phyloP scores from a whole-genome alignment of 2,329 filamentous ascomycete species.

The Claviceps maximensis region DNA sequence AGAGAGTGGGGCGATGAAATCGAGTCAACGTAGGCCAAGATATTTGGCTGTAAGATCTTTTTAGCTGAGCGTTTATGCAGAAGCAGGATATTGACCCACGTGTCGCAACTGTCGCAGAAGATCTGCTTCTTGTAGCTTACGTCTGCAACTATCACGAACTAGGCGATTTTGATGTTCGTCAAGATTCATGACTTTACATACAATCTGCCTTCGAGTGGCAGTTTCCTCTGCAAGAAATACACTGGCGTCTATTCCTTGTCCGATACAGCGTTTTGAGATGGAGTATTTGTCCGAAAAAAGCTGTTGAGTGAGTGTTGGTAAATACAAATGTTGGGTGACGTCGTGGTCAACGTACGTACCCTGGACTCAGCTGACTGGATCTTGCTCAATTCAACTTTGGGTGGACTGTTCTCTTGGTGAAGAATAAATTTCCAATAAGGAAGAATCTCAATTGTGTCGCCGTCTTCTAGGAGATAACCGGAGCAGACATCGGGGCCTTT shows the following conservation, averaged over 20 bases:
- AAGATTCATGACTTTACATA: conserved; percentile 54
- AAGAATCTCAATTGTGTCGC: conserved; percentile 33
- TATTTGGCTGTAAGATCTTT: conserved; percentile 33
- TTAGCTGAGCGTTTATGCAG: not conserved
- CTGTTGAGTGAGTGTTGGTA: conserved; percentile 7
- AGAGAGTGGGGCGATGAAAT: conserved; percentile 34
- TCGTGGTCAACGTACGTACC: conserved; percentile 10
- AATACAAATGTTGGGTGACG: too few relatives aligned
- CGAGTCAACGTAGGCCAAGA: conserved; percentile 37
- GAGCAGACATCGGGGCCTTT: conserved; percentile 21
- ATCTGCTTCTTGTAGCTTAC: conserved; percentile 35
- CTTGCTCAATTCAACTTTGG: conserved; percentile 10
- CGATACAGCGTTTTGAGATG: conserved; percentile 22
- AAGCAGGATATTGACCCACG: conserved; percentile 22
- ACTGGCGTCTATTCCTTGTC: conserved; percentile 23
- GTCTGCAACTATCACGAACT: conserved; percentile 18
- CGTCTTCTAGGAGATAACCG: conserved; percentile 34
- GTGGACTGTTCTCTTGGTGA: conserved; percentile 15
- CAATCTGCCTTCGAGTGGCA: conserved; percentile 43
- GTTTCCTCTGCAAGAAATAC: conserved; percentile 31
- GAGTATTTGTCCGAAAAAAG: conserved; percentile 21
- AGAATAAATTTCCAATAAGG: conserved; percentile 26
- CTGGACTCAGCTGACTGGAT: conserved; percentile 21
- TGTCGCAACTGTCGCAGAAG: conserved; percentile 40
- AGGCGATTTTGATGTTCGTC: conserved; percentile 17